Conservation (phyloP, 352 stramenopile species). For the Pythium coloratum region DNA sequence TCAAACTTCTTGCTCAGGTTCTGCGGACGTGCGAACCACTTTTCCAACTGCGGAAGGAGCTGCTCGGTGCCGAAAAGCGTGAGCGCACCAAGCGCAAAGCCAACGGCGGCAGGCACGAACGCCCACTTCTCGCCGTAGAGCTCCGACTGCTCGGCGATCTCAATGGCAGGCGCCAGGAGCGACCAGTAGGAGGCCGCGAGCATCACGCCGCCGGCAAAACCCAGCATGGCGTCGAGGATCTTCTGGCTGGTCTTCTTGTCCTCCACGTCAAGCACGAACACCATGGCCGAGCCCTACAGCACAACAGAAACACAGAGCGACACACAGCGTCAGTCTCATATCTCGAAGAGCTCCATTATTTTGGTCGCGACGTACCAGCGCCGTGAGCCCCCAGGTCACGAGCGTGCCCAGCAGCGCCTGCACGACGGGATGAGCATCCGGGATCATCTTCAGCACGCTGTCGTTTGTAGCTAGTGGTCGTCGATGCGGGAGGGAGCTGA, state of each 20-base stretch:
- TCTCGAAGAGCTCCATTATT: not conserved
- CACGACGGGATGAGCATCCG: slow-evolving; percentile 66
- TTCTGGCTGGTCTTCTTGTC: slow-evolving; percentile 74
- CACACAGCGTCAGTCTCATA: not conserved
- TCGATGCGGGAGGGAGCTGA: not conserved
- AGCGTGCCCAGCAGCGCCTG: slow-evolving; percentile 83
- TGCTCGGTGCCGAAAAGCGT: slow-evolving; percentile 78
- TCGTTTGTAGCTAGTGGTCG: not conserved
- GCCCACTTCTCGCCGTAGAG: slow-evolving; percentile 79
- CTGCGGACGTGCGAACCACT: slow-evolving; percentile 37
- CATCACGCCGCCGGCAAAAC: slow-evolving; percentile 91
- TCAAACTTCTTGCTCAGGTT: slow-evolving; percentile 58
- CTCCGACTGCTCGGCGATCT: slow-evolving; percentile 81
- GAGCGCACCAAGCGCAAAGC: slow-evolving; percentile 74
- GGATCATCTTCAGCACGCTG: slow-evolving; percentile 50
- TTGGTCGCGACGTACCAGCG: slow-evolving; percentile 38
- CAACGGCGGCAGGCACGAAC: slow-evolving; percentile 82
- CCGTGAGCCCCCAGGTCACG: slow-evolving; percentile 84
- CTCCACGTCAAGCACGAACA: slow-evolving; percentile 83
- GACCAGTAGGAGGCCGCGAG: slow-evolving; percentile 90
- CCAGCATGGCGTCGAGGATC: slow-evolving; percentile 84
- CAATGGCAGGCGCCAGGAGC: slow-evolving; percentile 81
- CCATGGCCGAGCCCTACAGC: slow-evolving; percentile 62
- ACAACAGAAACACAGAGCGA: not conserved
- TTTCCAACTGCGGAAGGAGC: slow-evolving; percentile 61